Base-by-base conservation (phyloP, 306 rosid species). In the Geum urbanum region DNA sequence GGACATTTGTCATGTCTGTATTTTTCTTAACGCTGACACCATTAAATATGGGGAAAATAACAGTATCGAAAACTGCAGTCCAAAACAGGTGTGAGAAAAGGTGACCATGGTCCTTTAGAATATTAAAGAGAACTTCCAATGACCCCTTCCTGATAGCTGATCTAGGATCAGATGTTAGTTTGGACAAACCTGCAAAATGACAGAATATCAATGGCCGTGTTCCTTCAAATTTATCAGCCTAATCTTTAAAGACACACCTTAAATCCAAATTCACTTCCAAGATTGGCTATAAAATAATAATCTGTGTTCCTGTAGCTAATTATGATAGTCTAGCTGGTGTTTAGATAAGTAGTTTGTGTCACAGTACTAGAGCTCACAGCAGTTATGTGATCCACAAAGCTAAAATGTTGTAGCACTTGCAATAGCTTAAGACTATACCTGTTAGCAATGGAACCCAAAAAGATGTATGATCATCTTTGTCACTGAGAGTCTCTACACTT, bases 91-190 rank as follows among this genome's bases (percentile, higher is more conserved):
- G 61, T 32, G 99, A 86, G 81, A 94, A 94, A 18, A 91, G 91
- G 82, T 91, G 97, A 13, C 99, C 99, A 41, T 94, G 99, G 83
- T 94, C 99, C 88, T 86, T 89, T 59, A 94, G 74, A 76, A 91
- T 94, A 81, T 94, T 91, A 75, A 94, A 94, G 78, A 94, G 97
- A 74, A 94, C 97, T 85, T 94, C 99, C 84, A 94, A 79, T 32
- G 99, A 94, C 79, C 97, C 91, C 91, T 86, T 94, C 87, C 96
- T 86, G 79, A 94, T 91, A 12, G 99, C 90, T 76, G 91, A 82
- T 83, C 99, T 79, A 51, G 97, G 92, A 84, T 94, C 99, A 47
- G 87, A 87, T 44, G 99, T 85, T 75, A 94, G 82, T 81, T 91
- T 91, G 78, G 99, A 91, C 85, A 94, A 72, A 77, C 99, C 99